Evolutionary conservation across 495 filamentous ascomycete species (phyloP).

Genomic region (Neurospora discreta): DNA sequence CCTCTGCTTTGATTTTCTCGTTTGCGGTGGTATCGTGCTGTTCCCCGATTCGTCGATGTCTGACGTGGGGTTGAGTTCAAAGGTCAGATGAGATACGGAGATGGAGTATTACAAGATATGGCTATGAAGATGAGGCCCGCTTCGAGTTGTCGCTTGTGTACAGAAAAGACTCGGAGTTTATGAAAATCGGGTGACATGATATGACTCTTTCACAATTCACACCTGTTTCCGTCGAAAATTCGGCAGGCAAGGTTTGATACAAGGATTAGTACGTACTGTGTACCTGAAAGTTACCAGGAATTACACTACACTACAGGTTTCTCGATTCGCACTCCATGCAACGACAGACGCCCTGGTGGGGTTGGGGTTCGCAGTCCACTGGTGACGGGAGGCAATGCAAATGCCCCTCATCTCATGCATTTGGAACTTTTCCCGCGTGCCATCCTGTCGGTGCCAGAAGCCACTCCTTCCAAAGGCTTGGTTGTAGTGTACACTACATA

Average conservation of each 20-base stretch:
- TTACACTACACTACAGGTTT: background rate
- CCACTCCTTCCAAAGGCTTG: no score
- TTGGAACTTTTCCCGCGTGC: background rate
- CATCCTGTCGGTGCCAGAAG: background rate
- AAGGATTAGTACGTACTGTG: background rate
- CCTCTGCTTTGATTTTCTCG: background rate
- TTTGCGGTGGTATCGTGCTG: background rate
- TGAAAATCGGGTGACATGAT: background rate
- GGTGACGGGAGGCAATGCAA: background rate
- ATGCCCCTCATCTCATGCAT: background rate
- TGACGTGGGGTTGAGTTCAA: background rate
- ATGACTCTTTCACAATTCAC: background rate
- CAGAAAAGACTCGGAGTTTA: background rate
- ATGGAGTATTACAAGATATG: background rate
- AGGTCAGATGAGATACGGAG: background rate
- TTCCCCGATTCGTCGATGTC: background rate
- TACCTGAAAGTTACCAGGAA: background rate
- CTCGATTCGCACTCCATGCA: background rate
- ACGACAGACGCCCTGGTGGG: background rate
- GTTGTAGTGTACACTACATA: no score
- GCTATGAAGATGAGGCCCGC: background rate
- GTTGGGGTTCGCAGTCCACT: background rate
- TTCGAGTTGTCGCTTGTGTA: background rate
- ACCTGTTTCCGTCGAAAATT: background rate
- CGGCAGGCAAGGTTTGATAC: background rate